Evolutionary conservation across 257 asterid species (phyloP).

Genomic region (Solanum ossicruentum): DNA sequence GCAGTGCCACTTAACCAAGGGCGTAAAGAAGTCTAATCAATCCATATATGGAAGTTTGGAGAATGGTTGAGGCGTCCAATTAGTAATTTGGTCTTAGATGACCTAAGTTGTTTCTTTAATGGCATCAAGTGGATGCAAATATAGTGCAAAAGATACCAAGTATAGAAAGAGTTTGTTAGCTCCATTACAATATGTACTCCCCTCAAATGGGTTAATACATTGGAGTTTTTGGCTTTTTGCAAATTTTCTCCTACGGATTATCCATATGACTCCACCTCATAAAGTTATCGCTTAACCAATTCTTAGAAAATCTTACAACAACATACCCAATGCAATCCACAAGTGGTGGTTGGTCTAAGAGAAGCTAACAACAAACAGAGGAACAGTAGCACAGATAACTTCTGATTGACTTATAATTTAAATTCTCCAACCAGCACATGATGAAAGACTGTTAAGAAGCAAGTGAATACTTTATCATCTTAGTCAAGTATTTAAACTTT

Average conservation of each 20-base stretch:
- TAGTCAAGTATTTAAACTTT: not conserved
- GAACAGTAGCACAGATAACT: not conserved
- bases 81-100: not conserved
- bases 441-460: not conserved
- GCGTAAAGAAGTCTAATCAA: conserved; percentile 1
- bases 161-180: not conserved
- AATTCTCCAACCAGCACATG: not conserved
- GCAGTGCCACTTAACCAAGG: not conserved
- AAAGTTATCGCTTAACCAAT: not conserved
- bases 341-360: not conserved
- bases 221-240: conserved; percentile 27
- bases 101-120: not conserved
- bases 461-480: not conserved
- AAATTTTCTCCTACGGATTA: conserved; percentile 16
- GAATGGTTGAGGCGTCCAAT: conserved; percentile 41
- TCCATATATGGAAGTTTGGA: conserved; percentile 24
- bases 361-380: not conserved
- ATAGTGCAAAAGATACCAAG: not conserved
- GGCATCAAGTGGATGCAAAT: not conserved
- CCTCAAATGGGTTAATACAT: conserved; percentile 12
- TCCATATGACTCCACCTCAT: not conserved
- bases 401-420: not conserved
- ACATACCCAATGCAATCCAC: not conserved
- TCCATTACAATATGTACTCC: not conserved
- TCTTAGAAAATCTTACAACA: not conserved